A percentile compares a stretch with the other conserved stretches of the same genome.
Conservation (phyloP, 495 filamentous ascomycete genomes). For the Podospora sp. region DNA sequence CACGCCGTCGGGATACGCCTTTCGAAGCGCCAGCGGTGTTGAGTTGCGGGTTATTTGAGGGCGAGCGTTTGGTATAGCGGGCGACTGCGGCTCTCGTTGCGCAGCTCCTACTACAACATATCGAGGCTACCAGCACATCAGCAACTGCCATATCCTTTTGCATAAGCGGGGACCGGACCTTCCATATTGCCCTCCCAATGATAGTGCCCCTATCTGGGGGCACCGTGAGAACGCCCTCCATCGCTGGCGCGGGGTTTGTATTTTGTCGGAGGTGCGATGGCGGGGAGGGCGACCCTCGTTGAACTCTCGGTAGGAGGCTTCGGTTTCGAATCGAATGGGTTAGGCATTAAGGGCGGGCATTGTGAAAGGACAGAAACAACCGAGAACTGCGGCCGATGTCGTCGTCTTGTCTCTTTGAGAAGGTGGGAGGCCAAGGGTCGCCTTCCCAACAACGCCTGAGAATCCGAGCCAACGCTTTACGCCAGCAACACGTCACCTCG, state of each 20-base stretch:
- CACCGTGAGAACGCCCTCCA: constrained; percentile 59
- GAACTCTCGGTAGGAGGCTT: constrained; percentile 1
- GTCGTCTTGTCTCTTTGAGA: constrained; percentile 1
- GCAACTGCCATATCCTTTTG: not conserved
- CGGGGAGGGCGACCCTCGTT: not conserved
- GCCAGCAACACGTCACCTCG: not conserved
- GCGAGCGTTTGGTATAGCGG: constrained; percentile 30
- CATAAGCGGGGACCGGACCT: constrained; percentile 43
- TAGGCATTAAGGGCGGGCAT: constrained; percentile 29
- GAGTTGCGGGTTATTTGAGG: constrained; percentile 32
- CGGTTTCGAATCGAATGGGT: constrained; percentile 19
- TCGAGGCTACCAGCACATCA: constrained; percentile 42
- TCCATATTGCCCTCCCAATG: constrained; percentile 59
- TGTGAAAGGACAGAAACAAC: constrained; percentile 22
- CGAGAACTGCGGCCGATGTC: constrained; percentile 3
- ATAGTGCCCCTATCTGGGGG: constrained; percentile 60
- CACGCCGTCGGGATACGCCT: constrained; percentile 37
- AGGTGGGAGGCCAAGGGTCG: not conserved
- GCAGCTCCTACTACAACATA: constrained; percentile 48
- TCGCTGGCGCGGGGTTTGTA: constrained; percentile 30
- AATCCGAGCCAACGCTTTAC: not conserved
- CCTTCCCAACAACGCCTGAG: not conserved
- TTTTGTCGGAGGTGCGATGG: not conserved
- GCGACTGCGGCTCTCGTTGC: constrained; percentile 26
- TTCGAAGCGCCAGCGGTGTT: constrained; percentile 34